Base-by-base conservation (phyloP, 2,329 filamentous ascomycete species). In the Talaromyces sp. region DNA sequence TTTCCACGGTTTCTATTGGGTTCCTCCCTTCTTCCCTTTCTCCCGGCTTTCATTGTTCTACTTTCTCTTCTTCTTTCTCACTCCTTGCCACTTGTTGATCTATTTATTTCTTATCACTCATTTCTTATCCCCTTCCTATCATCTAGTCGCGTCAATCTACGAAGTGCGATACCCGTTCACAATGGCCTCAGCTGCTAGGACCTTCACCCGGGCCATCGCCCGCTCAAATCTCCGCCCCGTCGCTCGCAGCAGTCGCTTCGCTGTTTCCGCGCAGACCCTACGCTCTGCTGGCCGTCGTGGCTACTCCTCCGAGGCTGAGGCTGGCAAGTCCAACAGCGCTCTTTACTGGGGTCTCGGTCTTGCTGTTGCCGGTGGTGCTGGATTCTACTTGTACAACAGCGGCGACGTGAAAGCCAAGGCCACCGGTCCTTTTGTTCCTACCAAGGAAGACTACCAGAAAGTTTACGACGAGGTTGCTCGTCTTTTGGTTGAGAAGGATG, bases 391-490 rank as follows among this genome's bases (percentile, higher is more conserved):
- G 74, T 81, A 78, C 66, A 79, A 84, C 72, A 80, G 81, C 67
- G 78, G 77, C 58, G 73, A 75, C 60, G 36, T 53, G 19, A 54
- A 76, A 65, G 77, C 80, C 64, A 75, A 72, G 68, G 61, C 79
- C 55, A 67, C 69, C 72, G 83, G 83, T 70, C 72, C 84, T 65
- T 88, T 93, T 78, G 83, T 79, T 53, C 90, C 91, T 61, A 88
- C 84, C 69, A 85, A 88, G 77, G 86, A 88, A 67, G 91, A 99
- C 77, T 97, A 96, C 81, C 91, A 97, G 81, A 88, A 89, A 76
- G 90, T 97, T 56, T 97, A 97, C 80, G 84, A 97, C 73, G 87
- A 87, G 70, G 86, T 97, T 67, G 92, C 93, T 57, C 77, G 80
- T 70, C 81, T 81, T 61, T 80, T 97, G 57, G 87, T 94, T 75